phyloP scores from a whole-genome alignment of 306 rosid species.

The Rubus parviflorus region DNA sequence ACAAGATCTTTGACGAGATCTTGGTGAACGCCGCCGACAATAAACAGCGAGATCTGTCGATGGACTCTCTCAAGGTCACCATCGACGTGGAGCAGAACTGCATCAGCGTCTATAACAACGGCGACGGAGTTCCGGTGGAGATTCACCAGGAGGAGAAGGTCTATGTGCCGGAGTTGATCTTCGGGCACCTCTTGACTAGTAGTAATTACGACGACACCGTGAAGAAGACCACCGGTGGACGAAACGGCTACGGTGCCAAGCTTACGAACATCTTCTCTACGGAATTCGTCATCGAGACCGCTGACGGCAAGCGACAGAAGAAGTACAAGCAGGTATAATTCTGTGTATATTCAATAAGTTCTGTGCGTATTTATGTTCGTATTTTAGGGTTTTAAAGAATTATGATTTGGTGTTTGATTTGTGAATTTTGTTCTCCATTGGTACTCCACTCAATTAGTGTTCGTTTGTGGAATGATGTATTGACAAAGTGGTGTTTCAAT shows the following conservation, averaged over 20 bases:
- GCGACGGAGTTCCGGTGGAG: slow-evolving; percentile 91
- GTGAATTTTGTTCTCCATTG: neutral
- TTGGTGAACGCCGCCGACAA: slow-evolving; percentile 94
- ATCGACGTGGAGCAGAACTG: slow-evolving; percentile 58
- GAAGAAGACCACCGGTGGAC: slow-evolving; percentile 94
- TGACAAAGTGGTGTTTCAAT: neutral
- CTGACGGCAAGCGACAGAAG: slow-evolving; percentile 78
- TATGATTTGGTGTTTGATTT: neutral
- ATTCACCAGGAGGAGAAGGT: slow-evolving; percentile 93
- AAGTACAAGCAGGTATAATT: slow-evolving; percentile 81
- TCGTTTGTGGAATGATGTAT: neutral
- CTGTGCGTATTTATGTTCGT: no score
- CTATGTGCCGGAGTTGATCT: slow-evolving; percentile 89
- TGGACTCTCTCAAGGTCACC: slow-evolving; percentile 65
- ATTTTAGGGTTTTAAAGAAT: neutral
- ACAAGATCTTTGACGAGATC: slow-evolving; percentile 95
- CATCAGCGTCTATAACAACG: slow-evolving; percentile 66
- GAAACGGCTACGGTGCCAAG: slow-evolving; percentile 94
- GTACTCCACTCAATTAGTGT: neutral
- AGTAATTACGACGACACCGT: slow-evolving; percentile 79
- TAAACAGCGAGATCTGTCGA: slow-evolving; percentile 82
- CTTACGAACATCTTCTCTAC: slow-evolving; percentile 91
- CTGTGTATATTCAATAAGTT: neutral
- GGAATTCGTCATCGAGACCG: slow-evolving; percentile 83
- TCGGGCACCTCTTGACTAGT: slow-evolving; percentile 83